These are phyloP conservation scores for Sonneratia alba DNA, from an alignment of 345 rosid genomes.

Conservation along the genomic window DNA sequence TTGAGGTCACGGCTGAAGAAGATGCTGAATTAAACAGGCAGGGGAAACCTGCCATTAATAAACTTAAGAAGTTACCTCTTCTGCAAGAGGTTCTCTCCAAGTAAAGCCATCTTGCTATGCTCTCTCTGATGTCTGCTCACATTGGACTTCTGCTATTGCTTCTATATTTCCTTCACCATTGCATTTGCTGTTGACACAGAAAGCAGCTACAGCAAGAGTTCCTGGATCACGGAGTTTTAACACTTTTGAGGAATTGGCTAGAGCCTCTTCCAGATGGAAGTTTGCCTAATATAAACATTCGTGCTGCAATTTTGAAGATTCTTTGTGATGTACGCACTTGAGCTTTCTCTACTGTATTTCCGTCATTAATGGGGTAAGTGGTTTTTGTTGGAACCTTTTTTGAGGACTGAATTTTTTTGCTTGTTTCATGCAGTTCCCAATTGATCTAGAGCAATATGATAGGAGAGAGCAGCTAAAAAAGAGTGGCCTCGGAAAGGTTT, in stretches of 20 bases:
- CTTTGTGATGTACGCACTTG: slow-evolving; percentile 53
- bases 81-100: slow-evolving; percentile 88
- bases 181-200: slow-evolving; percentile 31
- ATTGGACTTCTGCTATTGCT: slow-evolving; percentile 1
- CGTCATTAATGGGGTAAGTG: not conserved
- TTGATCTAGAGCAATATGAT: slow-evolving; percentile 91
- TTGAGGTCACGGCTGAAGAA: slow-evolving; percentile 89
- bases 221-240: slow-evolving; percentile 88
- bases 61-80: slow-evolving; percentile 84
- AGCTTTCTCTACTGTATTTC: not conserved
- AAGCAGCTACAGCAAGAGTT: slow-evolving; percentile 95
- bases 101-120: slow-evolving; percentile 30
- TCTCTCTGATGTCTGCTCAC: not conserved
- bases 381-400: slow-evolving; percentile 6
- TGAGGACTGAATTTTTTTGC: slow-evolving; percentile 11
- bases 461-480: slow-evolving; percentile 86
- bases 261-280: slow-evolving; percentile 99
- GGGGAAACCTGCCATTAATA: slow-evolving; percentile 86
- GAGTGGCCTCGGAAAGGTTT: slow-evolving; percentile 98
- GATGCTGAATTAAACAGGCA: slow-evolving; percentile 78
- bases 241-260: slow-evolving; percentile 87
- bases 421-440: slow-evolving; percentile 57
- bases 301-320: slow-evolving; percentile 73
- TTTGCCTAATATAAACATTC: slow-evolving; percentile 87
- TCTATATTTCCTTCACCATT: not conserved